A percentile compares a stretch with the other conserved stretches of the same genome.
These are phyloP conservation scores for Cyberlindnera subsufficiens DNA, from an alignment of 805 yeast species.

Conservation along the genomic window DNA sequence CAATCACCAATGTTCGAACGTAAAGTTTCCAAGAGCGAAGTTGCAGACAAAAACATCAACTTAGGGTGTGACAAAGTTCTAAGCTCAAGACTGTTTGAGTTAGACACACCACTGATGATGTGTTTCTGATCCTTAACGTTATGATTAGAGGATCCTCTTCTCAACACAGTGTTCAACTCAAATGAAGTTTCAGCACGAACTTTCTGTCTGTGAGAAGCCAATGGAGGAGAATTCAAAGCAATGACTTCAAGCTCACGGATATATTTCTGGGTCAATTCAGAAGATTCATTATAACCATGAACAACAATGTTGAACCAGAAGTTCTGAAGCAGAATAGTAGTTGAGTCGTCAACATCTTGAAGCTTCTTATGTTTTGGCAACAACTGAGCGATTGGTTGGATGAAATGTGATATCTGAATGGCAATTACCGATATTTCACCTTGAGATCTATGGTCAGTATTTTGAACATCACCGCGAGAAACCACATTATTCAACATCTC, in stretches of 20 bases:
- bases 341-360: conserved; percentile 37
- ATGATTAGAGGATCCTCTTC: conserved; percentile 83
- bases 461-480: conserved; percentile 73
- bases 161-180: conserved; percentile 83
- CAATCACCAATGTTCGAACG: conserved; percentile 80
- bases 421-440: conserved; percentile 66
- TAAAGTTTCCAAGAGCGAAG: conserved; percentile 70
- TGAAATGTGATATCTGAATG: conserved; percentile 53
- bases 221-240: conserved; percentile 83
- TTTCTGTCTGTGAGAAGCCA: conserved; percentile 76
- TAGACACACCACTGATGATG: conserved; percentile 34
- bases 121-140: conserved; percentile 73
- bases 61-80: conserved; percentile 63
- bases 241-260: conserved; percentile 51
- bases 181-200: conserved; percentile 86
- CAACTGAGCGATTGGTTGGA: conserved; percentile 71
- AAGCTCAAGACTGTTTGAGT: conserved; percentile 43
- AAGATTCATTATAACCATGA: conserved; percentile 73
- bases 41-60: conserved; percentile 81
- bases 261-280: conserved; percentile 46
- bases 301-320: conserved; percentile 93
- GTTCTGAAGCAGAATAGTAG: conserved; percentile 63
- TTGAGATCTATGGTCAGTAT: conserved; percentile 71
- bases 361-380: conserved; percentile 54
- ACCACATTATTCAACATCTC: conserved; percentile 65